Base-by-base conservation (phyloP, 1,284 basidiomycete species). In the Ceratobasidium theobromae region DNA sequence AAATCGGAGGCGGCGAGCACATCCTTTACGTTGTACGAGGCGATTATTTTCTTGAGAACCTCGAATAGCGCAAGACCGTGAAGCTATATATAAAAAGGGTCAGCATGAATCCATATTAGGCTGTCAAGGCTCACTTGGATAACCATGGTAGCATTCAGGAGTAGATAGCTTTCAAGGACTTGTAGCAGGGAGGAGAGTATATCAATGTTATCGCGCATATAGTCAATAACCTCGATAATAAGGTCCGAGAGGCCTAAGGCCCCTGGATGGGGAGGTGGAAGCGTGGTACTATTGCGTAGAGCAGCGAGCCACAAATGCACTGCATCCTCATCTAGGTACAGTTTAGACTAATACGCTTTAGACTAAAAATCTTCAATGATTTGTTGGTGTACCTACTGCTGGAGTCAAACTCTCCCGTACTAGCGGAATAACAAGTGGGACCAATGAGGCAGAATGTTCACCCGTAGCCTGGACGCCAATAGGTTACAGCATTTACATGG, bases 81-180 rank as follows among this genome's bases (percentile, higher is more conserved):
- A 21, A 33, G 51, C 69, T 41, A 25, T n/a, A n/a, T n/a, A n/a
- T n/a, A 30, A 65, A 16, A 32, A 27, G 66, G 14, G 60, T 18
- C 32, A n/a, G n/a, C n/a, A n/a, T n/a, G 11, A 45, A 8, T 23
- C 4, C 14, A n/a, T 23, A n/a, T 60, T 38, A 51, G 35, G 25
- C 40, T 69, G n/a, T n/a, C 30, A 55, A 8, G 11, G 72, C 78
- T 67, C 68, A 92, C 92, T 81, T 89, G 84, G 38, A 91, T 75
- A 54, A 95, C 78, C 4, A 79, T 75, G n/a, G 76, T 67, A 0
- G 85, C 85, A 74, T 92, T 89, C 3, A 93, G 79, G 8, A 95
- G 75, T 65, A 91, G 77, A 75, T 95, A 95, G 1, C 90, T 90
- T 73, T 93, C 89, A n/a, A 92, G 72, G 40, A 95, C 82, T 57